phyloP scores from a whole-genome alignment of 177 flowering plant genomes.

The Vitis hybrid region DNA sequence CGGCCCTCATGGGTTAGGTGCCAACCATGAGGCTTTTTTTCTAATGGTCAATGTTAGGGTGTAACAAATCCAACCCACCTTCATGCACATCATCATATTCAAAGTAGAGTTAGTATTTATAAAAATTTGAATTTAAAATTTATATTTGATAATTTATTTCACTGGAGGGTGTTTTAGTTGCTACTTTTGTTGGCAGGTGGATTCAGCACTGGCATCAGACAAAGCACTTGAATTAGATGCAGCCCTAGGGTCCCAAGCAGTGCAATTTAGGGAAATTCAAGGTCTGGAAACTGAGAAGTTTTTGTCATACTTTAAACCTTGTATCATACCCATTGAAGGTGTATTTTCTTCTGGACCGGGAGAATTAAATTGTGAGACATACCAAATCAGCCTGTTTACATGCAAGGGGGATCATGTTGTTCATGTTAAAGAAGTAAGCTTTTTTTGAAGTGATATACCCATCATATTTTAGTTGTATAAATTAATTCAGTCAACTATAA shows the following conservation, averaged over 20 bases:
- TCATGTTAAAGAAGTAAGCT: conserved; percentile 65
- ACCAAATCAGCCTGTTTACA: conserved; percentile 44
- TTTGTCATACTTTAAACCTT: conserved; percentile 77
- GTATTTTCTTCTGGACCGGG: conserved; percentile 38
- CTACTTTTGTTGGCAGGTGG: conserved; percentile 42
- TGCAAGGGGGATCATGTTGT: conserved; percentile 79
- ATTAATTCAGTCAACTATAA: neutral
- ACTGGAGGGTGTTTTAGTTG: neutral
- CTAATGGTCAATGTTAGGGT: too few species aligned
- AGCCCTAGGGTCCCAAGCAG: conserved; percentile 59
- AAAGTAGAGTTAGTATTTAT: neutral
- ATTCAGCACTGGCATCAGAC: conserved; percentile 54
- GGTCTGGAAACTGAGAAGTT: conserved; percentile 78
- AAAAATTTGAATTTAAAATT: neutral
- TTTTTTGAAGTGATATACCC: neutral
- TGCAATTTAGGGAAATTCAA: conserved; percentile 76
- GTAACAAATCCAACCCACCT: too few species aligned
- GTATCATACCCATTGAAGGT: conserved; percentile 74
- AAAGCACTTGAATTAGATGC: conserved; percentile 74
- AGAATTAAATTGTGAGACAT: conserved; percentile 25
- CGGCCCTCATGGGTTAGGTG: too few species aligned
- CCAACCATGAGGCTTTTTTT: too few species aligned
- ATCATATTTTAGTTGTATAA: neutral
- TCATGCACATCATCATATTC: neutral
- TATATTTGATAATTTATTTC: neutral